Conservation (phyloP, 2,329 filamentous ascomycete genomes). For the Hypoxylon sp. region DNA sequence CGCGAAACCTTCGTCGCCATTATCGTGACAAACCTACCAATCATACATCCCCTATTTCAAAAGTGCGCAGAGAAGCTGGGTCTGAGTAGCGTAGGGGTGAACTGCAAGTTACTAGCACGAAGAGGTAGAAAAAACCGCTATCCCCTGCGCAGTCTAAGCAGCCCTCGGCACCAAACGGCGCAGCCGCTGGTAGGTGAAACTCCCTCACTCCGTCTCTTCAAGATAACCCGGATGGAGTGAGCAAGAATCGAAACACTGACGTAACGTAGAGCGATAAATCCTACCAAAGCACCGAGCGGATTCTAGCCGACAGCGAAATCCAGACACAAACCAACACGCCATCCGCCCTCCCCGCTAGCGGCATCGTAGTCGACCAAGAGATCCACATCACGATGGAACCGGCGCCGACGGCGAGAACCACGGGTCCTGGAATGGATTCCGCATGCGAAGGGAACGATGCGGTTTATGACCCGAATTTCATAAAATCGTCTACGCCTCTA, state of each 20-base stretch:
- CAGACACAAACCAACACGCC: neutral
- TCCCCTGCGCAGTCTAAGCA: neutral
- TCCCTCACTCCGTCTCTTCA: neutral
- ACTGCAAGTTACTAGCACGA: neutral
- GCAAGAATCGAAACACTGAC: neutral
- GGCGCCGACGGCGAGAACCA: neutral
- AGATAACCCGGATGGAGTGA: neutral
- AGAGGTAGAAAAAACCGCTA: neutral
- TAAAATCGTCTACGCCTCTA: neutral
- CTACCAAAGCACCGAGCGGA: neutral
- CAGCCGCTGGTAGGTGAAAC: neutral
- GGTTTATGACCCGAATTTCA: neutral
- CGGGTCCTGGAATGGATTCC: neutral
- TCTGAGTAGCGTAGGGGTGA: conserved; percentile 4
- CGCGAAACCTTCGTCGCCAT: conserved; percentile 58
- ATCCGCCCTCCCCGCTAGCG: neutral
- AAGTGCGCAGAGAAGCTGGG: conserved; percentile 35
- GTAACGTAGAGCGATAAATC: neutral
- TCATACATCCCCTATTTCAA: conserved; percentile 44
- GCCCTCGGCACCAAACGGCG: neutral
- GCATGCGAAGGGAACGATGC: neutral
- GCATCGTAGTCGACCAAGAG: neutral
- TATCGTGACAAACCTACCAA: conserved; percentile 54
- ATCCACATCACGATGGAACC: neutral
- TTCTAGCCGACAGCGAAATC: neutral